A percentile compares a stretch with the other conserved stretches of the same genome.
These are phyloP conservation scores for Cutaneotrichosporon cyanovorans DNA, from an alignment of 1,284 basidiomycete species.

Conservation along the genomic window DNA sequence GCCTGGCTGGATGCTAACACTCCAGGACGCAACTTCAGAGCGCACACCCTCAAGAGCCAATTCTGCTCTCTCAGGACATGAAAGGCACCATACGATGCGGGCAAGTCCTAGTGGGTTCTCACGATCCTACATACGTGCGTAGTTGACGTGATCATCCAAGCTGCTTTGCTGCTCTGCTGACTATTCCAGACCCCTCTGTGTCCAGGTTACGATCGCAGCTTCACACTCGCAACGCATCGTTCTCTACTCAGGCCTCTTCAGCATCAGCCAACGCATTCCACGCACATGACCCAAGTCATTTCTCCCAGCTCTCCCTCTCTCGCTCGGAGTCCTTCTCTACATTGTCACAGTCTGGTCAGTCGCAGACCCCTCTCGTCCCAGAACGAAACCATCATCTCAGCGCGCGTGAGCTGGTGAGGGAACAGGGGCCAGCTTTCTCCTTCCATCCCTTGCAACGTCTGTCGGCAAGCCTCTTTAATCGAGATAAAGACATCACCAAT, in stretches of 20 bases:
- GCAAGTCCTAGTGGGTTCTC: constrained; percentile 11
- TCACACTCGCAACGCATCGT: constrained; percentile 52
- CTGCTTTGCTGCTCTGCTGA: constrained; percentile 28
- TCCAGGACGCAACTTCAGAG: constrained; percentile 47
- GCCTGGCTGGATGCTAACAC: too few relatives aligned
- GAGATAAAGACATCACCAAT: constrained; percentile 7
- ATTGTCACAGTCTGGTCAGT: constrained; percentile 11
- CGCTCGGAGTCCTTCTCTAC: constrained; percentile 35
- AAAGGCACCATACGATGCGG: not conserved
- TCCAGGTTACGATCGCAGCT: constrained; percentile 65
- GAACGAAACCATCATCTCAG: not conserved
- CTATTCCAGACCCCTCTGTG: constrained; percentile 65
- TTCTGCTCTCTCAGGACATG: constrained; percentile 5
- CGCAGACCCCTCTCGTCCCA: not conserved
- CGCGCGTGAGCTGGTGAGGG: not conserved
- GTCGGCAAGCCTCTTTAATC: constrained; percentile 50
- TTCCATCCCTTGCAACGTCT: constrained; percentile 56
- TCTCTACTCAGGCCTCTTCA: constrained; percentile 50
- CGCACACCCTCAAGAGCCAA: constrained; percentile 50
- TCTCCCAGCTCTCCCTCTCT: constrained; percentile 37
- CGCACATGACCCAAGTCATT: constrained; percentile 20
- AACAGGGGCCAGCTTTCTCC: constrained; percentile 26
- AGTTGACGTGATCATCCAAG: too few relatives aligned
- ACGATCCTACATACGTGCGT: constrained; percentile 25
- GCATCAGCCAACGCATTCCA: constrained; percentile 12